Evolutionary conservation across 73 alveolate species (phyloP).

Genomic region (Tetrahymena malaccensis): DNA sequence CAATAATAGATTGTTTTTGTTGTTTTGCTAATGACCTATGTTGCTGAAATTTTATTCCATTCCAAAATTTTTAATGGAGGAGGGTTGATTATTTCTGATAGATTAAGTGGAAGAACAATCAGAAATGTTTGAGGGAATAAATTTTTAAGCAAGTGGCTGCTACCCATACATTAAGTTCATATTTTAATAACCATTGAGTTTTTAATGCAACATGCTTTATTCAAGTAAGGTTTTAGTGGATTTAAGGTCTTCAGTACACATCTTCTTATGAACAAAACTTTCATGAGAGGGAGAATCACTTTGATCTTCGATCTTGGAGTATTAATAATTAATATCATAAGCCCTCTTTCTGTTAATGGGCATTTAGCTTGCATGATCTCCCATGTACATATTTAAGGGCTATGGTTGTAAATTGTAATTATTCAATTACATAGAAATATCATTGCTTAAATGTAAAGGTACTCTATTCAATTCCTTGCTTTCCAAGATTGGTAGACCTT

Average conservation of each 20-base stretch:
- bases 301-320: not conserved
- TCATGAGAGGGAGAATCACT: not conserved
- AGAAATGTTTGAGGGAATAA: not conserved
- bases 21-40: not conserved
- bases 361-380: not conserved
- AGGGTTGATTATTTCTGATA: not conserved
- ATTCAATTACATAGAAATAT: not conserved
- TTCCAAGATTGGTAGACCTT: not conserved
- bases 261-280: not conserved
- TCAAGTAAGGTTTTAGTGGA: not conserved
- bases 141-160: not conserved
- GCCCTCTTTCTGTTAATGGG: not conserved
- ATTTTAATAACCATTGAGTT: not conserved
- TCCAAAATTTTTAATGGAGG: not conserved
- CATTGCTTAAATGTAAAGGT: not conserved
- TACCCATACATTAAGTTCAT: not conserved
- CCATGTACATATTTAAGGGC: not conserved
- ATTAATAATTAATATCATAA: not conserved
- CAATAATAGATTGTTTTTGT: not conserved
- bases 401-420: not conserved
- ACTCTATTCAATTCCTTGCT: not conserved
- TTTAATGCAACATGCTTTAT: not conserved
- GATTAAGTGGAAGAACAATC: not conserved
- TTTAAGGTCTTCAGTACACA: not conserved
- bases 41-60: not conserved